Evolutionary conservation across 2,329 filamentous ascomycete species (phyloP).

Genomic region (Apiospora sp.): DNA sequence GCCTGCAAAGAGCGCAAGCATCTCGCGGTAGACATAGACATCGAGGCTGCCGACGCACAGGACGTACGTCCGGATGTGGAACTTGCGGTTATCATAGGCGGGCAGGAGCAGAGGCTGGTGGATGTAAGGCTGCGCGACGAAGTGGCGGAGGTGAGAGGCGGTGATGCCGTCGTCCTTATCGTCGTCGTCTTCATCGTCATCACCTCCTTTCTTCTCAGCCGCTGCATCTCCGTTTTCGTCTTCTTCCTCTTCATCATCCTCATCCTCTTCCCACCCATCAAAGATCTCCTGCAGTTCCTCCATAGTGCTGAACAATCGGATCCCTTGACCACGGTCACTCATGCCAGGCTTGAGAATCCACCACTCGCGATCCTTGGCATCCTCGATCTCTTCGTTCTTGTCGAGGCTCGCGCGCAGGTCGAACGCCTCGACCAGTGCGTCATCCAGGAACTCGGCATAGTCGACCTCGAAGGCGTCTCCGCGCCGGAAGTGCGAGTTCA

Average conservation of each 20-base stretch:
- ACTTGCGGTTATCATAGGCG: slow-evolving; percentile 75
- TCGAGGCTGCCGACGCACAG: slow-evolving; percentile 79
- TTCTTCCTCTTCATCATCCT: slow-evolving; percentile 68
- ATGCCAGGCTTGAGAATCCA: slow-evolving; percentile 99
- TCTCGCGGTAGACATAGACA: slow-evolving; percentile 86
- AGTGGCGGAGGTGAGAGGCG: slow-evolving; percentile 92
- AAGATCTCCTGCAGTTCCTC: slow-evolving; percentile 87
- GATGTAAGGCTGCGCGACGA: slow-evolving; percentile 95
- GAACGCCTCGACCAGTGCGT: slow-evolving; percentile 88
- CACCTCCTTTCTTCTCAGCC: slow-evolving; percentile 33
- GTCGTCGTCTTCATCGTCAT: slow-evolving; percentile 39
- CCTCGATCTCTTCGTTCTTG: slow-evolving; percentile 61
- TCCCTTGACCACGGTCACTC: slow-evolving; percentile 95
- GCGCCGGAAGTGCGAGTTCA: slow-evolving; percentile 76
- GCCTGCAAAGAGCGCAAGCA: slow-evolving; percentile 92
- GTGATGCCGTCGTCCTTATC: slow-evolving; percentile 67
- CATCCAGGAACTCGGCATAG: slow-evolving; percentile 95
- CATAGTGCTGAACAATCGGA: slow-evolving; percentile 86
- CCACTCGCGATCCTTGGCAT: slow-evolving; percentile 71
- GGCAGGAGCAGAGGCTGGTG: slow-evolving; percentile 81
- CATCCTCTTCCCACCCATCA: slow-evolving; percentile 83
- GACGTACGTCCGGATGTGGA: slow-evolving; percentile 94
- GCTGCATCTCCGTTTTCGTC: slow-evolving; percentile 41
- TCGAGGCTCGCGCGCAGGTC: slow-evolving; percentile 83
- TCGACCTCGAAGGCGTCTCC: slow-evolving; percentile 92